Base-by-base conservation (phyloP, 257 asterid species). In the Rhazya stricta region DNA sequence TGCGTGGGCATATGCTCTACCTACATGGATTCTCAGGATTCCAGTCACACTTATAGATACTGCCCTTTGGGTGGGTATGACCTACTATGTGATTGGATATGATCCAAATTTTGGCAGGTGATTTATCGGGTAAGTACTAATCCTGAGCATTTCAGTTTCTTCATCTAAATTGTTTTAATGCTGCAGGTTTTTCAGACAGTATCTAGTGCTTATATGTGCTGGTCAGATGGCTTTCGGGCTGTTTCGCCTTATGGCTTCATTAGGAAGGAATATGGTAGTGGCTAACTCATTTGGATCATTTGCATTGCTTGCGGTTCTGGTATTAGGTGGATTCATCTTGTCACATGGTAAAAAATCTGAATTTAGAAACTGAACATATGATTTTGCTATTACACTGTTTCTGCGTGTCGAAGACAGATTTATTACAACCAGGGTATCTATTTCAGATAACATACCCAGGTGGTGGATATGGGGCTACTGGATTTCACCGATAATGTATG, bases 391-490 rank as follows among this genome's bases (percentile, higher is more conserved):
- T 89, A 83, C 71, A 88, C 88, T 29, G 43, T 89, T 87, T 0
- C 81, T 89, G 80, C 76, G 89, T 69, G 93, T 74, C 69, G 63
- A 88, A 74, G 95, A 93, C 60, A 93, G 95, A 73, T 86, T 81
- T 93, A 71, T 65, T 91, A 81, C 88, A 94, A 71, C 30, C 75
- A 91, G 87, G 96, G 97, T 92, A 84, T 54, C 30, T 54, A 16
- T 18, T 32, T 51, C 77, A 66, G 74, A 60, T 58, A 18, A 57
- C 43, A 53, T 73, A 18, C 60, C 36, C 25, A 77, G 79, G 74
- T 92, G 98, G 98, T 91, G 97, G 97, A 92, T 91, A 39, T 91
- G 98, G 98, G 97, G 96, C 79, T 90, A 90, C 86, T 92, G 97
- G 97, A 41, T 86, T 79, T 92, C 97, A 39, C 98, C 98, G 1